Percentiles rank a stretch among this genome's conserved stretches.
These are phyloP conservation scores for Fusarium nelsonii DNA, from an alignment of 2,329 filamentous ascomycete species.

Conservation along the genomic window DNA sequence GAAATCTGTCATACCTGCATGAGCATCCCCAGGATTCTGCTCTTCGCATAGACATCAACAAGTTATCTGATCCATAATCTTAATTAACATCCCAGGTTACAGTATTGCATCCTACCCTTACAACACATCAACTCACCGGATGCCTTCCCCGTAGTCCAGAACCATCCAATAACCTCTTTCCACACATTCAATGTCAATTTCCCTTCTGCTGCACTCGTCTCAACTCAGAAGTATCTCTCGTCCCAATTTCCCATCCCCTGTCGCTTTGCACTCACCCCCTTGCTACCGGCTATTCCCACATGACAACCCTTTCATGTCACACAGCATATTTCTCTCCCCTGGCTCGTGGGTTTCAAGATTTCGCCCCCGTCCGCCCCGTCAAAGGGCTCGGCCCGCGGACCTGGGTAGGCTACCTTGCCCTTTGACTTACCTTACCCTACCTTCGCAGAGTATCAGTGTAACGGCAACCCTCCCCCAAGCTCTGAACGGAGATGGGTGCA, in stretches of 20 bases:
- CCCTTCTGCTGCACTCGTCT: constrained; percentile 28
- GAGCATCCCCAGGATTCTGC: neutral
- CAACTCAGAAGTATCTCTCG: constrained; percentile 24
- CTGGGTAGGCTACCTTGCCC: constrained; percentile 24
- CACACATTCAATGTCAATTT: constrained; percentile 8
- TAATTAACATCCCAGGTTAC: neutral
- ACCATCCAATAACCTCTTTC: constrained; percentile 17
- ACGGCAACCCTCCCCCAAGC: constrained; percentile 1
- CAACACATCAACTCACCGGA: constrained; percentile 7
- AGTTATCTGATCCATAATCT: constrained; percentile 21
- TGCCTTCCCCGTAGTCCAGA: constrained; percentile 8
- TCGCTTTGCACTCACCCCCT: neutral
- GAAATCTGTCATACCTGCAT: constrained; percentile 19
- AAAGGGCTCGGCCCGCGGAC: constrained; percentile 32
- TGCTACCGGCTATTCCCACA: constrained; percentile 34
- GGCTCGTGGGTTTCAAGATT: constrained; percentile 10
- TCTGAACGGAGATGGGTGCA: constrained; percentile 15
- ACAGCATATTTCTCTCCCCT: constrained; percentile 12
- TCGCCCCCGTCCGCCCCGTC: constrained; percentile 23
- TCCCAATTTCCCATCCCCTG: constrained; percentile 32
- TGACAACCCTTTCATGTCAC: constrained; percentile 30
- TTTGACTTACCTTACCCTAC: constrained; percentile 5
- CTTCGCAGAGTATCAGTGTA: constrained; percentile 7
- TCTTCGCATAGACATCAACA: neutral
- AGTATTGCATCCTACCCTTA: neutral